These are phyloP conservation scores for Pyrenula aspistea DNA, from an alignment of 495 filamentous ascomycete species.

Conservation along the genomic window DNA sequence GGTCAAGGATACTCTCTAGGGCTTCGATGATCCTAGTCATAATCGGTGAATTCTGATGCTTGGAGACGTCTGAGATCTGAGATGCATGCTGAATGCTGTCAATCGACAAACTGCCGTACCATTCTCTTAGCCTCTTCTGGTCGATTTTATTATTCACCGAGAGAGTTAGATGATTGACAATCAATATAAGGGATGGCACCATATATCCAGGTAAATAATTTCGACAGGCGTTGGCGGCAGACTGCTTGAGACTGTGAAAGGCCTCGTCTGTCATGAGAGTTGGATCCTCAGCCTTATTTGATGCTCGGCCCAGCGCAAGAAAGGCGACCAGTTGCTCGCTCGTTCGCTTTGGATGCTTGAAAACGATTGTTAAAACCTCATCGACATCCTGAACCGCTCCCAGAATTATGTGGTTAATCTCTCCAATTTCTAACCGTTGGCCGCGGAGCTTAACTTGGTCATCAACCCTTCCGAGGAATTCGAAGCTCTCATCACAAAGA, in stretches of 20 bases:
- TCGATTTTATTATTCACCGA: constrained; percentile 69
- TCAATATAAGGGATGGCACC: constrained; percentile 64
- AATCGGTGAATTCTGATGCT: constrained; percentile 18
- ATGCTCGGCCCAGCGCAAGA: constrained; percentile 26
- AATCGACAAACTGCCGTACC: constrained; percentile 45
- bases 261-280: constrained; percentile 6
- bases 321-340: constrained; percentile 64
- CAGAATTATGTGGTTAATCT: constrained; percentile 18
- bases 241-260: constrained; percentile 7
- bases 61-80: constrained; percentile 13
- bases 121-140: constrained; percentile 39
- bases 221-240: constrained; percentile 40
- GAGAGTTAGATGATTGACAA: constrained; percentile 49
- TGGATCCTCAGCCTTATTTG: not conserved
- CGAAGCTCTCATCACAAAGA: constrained; percentile 22
- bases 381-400: constrained; percentile 15
- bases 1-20: constrained; percentile 38
- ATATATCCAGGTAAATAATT: constrained; percentile 57
- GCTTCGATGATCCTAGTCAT: constrained; percentile 23
- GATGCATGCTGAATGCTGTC: constrained; percentile 44
- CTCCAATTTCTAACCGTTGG: constrained; percentile 22
- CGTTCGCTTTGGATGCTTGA: constrained; percentile 47
- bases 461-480: constrained; percentile 21
- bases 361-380: constrained; percentile 55
- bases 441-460: constrained; percentile 22